phyloP scores from a whole-genome alignment of 2,329 filamentous ascomycete species.

The Aurifilum marmelostoma region DNA sequence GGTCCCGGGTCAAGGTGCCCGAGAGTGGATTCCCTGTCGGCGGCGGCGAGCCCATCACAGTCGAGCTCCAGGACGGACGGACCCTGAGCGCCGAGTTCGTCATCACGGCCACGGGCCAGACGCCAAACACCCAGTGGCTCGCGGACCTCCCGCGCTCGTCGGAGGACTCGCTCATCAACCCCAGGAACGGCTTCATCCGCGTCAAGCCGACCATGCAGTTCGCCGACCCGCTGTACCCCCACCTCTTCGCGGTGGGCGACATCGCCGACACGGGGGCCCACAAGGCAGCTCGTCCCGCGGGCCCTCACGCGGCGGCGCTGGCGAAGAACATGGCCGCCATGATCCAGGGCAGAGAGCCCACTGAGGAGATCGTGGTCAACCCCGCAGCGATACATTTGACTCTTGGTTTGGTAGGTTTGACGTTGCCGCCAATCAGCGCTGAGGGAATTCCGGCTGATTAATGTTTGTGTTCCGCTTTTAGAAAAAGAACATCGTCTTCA shows the following conservation, averaged over 20 bases:
- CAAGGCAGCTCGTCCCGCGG: constrained; percentile 50
- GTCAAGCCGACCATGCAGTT: constrained; percentile 54
- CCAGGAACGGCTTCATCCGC: constrained; percentile 40
- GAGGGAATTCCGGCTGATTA: not conserved
- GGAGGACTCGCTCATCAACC: constrained; percentile 34
- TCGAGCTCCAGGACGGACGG: constrained; percentile 40
- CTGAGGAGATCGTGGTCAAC: constrained; percentile 37
- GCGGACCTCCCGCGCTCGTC: constrained; percentile 35
- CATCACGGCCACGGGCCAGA: constrained; percentile 54
- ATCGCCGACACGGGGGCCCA: constrained; percentile 49
- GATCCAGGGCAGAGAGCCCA: constrained; percentile 40
- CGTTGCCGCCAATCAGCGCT: no score
- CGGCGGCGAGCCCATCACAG: constrained; percentile 29
- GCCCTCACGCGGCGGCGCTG: constrained; percentile 48
- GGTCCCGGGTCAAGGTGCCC: constrained; percentile 36
- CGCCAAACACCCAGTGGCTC: constrained; percentile 48
- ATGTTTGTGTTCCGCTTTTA: constrained; percentile 9
- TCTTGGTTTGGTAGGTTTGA: constrained; percentile 39
- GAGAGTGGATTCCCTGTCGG: constrained; percentile 33
- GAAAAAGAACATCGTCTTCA: constrained; percentile 39
- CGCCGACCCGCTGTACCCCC: constrained; percentile 37
- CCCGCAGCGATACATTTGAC: constrained; percentile 47
- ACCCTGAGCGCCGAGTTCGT: constrained; percentile 45
- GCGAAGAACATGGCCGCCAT: constrained; percentile 49
- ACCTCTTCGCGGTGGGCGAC: constrained; percentile 57